Evolutionary conservation across 129 eudicot genomes (phyloP).

Genomic region (Flaveria sonorensis): DNA sequence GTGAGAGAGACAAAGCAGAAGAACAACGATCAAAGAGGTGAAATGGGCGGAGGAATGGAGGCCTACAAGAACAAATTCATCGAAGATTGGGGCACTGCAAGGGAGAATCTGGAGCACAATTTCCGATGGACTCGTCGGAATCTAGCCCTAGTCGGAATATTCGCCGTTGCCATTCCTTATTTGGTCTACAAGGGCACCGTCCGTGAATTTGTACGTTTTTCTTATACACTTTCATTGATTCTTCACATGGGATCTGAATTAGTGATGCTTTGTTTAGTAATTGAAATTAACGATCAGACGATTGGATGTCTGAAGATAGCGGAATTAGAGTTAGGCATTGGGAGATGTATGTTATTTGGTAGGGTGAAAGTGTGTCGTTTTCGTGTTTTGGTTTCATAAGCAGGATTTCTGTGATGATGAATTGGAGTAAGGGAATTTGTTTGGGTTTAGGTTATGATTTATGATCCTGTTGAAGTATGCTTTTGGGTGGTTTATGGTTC

Average conservation of each 20-base stretch:
- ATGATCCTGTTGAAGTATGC: too few species aligned
- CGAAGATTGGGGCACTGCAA: constrained; percentile 81
- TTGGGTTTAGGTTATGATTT: too few species aligned
- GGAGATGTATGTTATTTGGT: not conserved
- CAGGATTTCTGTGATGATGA: not conserved
- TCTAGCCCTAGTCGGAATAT: constrained; percentile 78
- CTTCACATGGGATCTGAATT: constrained; percentile 12
- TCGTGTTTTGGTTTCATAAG: not conserved
- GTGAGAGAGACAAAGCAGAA: constrained; percentile 1
- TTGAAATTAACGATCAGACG: too few species aligned
- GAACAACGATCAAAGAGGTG: not conserved
- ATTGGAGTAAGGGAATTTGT: not conserved
- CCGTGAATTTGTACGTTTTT: constrained; percentile 63
- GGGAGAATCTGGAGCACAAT: constrained; percentile 86
- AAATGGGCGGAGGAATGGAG: constrained; percentile 99
- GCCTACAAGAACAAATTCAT: constrained; percentile 85
- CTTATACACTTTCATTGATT: not conserved
- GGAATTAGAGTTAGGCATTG: not conserved
- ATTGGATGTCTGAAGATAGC: too few species aligned
- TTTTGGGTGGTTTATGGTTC: constrained; percentile 1
- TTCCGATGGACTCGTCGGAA: constrained; percentile 98
- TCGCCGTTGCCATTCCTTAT: constrained; percentile 82
- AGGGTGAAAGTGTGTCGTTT: not conserved
- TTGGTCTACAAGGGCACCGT: constrained; percentile 92
- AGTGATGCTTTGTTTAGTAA: not conserved